Conservation (phyloP, 148 eudicot species). For the Camellia japonica region DNA sequence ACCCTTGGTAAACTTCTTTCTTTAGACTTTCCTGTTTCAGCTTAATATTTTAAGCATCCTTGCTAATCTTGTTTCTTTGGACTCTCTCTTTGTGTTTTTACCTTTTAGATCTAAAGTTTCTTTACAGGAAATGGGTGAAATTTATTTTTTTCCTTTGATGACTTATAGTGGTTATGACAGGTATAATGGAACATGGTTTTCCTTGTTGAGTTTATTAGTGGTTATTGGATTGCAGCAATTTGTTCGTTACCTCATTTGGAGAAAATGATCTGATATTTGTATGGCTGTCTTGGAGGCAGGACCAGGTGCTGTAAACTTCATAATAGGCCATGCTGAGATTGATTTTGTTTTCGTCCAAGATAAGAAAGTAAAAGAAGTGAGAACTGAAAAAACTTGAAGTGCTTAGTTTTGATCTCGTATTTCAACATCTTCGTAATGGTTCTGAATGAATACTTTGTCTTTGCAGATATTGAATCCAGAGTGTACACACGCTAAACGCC, state of each 20-base stretch:
- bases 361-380: constrained; percentile 68
- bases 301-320: constrained; percentile 75
- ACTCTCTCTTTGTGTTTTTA: not conserved
- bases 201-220: not conserved
- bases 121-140: not conserved
- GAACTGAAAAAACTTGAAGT: constrained; percentile 21
- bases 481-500: constrained; percentile 56
- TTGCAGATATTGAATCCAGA: constrained; percentile 42
- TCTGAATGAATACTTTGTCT: not conserved
- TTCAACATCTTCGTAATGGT: not conserved
- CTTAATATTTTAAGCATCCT: not conserved
- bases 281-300: constrained; percentile 39
- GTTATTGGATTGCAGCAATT: not conserved
- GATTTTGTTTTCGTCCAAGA: constrained; percentile 82
- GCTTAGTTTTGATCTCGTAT: constrained; percentile 2
- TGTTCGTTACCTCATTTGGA: not conserved
- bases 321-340: constrained; percentile 85
- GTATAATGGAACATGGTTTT: not conserved
- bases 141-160: too few species aligned
- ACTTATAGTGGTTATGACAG: not conserved
- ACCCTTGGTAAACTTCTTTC: constrained; percentile 66
- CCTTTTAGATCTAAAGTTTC: not conserved
- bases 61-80: not conserved
- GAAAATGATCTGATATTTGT: constrained; percentile 6
- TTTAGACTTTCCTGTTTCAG: not conserved